Evolutionary conservation across 2,329 filamentous ascomycete genomes (phyloP), one percentile per base, ranked within the genome.

Genomic region (Phialophora macrospora): DNA sequence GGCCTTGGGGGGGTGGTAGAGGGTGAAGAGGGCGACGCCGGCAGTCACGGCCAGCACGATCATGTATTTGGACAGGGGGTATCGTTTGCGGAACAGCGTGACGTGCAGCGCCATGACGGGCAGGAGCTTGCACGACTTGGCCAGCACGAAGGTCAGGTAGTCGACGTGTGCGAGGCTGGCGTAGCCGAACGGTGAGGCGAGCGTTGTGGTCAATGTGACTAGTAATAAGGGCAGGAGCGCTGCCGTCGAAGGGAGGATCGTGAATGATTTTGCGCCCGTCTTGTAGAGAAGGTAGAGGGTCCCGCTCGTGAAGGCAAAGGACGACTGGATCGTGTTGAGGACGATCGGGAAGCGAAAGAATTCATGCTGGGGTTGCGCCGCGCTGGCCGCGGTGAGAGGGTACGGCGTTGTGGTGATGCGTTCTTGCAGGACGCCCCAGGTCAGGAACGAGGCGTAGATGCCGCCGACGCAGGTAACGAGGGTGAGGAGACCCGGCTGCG

Each of bases 91-190:
- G 83, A 97, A 99, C 55, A 99, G 80, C 52, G 93, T 94, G 74
- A 98, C 87, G 81, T 99, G 94, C 48, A 99, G 85, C 74, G 95
- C 89, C 95, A 99, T 98, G 75, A 99, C 95, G 2, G 95, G 95
- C n/a, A 99, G 70, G 22, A 99, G 86, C 82, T 99, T 99, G 89
- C 95, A 99, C 73, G 90, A 93, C 81, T 99, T 98, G 73, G 95
- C 94, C 49, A 99, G 90, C 72, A 97, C 91, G 80, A 96, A 98
- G 32, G 95, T 97, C 75, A 98, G 92, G 80, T 98, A 98, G 85
- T 98, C 95, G 79, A 98, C 93, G 78, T 98, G 93, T 44, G 90
- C 88, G 58, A 98, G 88, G 65, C 88, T 90, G 57, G 95, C 93
- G 80, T 98, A 98, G 72, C 94, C 95, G 75, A 97, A 97, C 2